Percentiles rank a stretch among this genome's conserved stretches.
phyloP scores from a whole-genome alignment of 2,329 filamentous ascomycete genomes.

The Cladophialophora chaetospira region DNA sequence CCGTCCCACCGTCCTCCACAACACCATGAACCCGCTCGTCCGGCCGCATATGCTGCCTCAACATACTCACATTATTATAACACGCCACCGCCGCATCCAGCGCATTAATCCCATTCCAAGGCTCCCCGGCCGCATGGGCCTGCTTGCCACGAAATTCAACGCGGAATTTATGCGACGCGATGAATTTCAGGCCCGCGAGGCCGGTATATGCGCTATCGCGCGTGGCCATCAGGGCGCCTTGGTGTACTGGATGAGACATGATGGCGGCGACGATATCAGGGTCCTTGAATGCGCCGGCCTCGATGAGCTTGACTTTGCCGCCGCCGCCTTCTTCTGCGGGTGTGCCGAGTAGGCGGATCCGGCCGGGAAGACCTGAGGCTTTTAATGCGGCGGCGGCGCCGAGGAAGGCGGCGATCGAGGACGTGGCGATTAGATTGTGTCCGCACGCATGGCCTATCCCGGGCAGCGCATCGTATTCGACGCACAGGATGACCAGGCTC shows the following conservation, averaged over 20 bases:
- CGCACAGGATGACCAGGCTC: constrained; percentile 41
- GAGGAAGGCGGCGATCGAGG: constrained; percentile 42
- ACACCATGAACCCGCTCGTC: constrained; percentile 57
- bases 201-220: constrained; percentile 20
- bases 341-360: constrained; percentile 42
- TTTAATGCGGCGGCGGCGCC: constrained; percentile 38
- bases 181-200: constrained; percentile 36
- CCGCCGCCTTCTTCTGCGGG: constrained; percentile 45
- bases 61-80: constrained; percentile 50
- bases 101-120: constrained; percentile 63
- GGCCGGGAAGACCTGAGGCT: constrained; percentile 31
- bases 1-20: constrained; percentile 56
- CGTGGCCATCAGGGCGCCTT: constrained; percentile 40
- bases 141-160: constrained; percentile 53
- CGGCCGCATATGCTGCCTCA: constrained; percentile 60
- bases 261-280: constrained; percentile 48
- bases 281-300: constrained; percentile 46
- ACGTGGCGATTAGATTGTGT: constrained; percentile 45
- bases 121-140: constrained; percentile 60
- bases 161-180: constrained; percentile 37
- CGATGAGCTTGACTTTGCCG: constrained; percentile 46
- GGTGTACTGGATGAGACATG: no score
- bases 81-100: constrained; percentile 58
- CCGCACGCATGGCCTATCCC: constrained; percentile 45
- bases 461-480: constrained; percentile 48